phyloP scores from a whole-genome alignment of 1,284 basidiomycete species.

The Ganoderma leucocontextum region DNA sequence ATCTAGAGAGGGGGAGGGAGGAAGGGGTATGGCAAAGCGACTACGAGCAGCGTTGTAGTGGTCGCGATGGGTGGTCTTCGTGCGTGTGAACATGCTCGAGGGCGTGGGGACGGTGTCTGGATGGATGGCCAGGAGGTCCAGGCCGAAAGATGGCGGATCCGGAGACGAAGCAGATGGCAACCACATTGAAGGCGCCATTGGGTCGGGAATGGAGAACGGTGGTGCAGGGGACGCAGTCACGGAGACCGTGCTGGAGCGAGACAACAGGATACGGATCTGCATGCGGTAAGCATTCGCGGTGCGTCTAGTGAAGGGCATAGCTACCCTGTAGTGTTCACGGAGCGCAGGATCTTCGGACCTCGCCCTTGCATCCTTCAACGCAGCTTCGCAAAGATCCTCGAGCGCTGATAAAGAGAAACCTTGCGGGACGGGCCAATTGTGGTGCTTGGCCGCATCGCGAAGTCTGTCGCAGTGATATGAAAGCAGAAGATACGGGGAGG shows the following conservation, averaged over 20 bases:
- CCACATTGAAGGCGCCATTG: conserved; percentile 33
- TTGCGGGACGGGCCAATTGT: conserved; percentile 55
- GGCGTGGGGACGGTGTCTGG: conserved; percentile 63
- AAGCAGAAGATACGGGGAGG: conserved; percentile 67
- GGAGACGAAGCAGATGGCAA: conserved; percentile 23
- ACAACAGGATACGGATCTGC: conserved; percentile 67
- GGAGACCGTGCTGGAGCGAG: conserved; percentile 51
- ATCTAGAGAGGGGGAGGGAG: conserved; percentile 36
- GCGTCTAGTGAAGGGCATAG: neutral
- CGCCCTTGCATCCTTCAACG: conserved; percentile 46
- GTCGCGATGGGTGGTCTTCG: conserved; percentile 72
- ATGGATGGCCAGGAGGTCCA: conserved; percentile 48
- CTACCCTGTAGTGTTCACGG: conserved; percentile 16
- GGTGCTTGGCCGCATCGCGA: conserved; percentile 52
- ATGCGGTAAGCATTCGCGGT: conserved; percentile 11
- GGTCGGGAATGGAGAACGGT: conserved; percentile 49
- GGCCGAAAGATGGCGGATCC: conserved; percentile 7
- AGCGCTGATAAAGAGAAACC: conserved; percentile 40
- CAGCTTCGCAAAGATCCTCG: conserved; percentile 16
- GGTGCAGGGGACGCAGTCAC: conserved; percentile 51
- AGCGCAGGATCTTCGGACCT: conserved; percentile 25
- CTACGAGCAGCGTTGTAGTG: conserved; percentile 68
- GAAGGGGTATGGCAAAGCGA: conserved; percentile 55
- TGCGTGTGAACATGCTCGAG: conserved; percentile 63
- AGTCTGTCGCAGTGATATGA: conserved; percentile 67